A percentile compares a stretch with the other conserved stretches of the same genome.
These are phyloP conservation scores for Teratosphaeria destructans DNA, from an alignment of 2,329 filamentous ascomycete genomes.

Conservation along the genomic window DNA sequence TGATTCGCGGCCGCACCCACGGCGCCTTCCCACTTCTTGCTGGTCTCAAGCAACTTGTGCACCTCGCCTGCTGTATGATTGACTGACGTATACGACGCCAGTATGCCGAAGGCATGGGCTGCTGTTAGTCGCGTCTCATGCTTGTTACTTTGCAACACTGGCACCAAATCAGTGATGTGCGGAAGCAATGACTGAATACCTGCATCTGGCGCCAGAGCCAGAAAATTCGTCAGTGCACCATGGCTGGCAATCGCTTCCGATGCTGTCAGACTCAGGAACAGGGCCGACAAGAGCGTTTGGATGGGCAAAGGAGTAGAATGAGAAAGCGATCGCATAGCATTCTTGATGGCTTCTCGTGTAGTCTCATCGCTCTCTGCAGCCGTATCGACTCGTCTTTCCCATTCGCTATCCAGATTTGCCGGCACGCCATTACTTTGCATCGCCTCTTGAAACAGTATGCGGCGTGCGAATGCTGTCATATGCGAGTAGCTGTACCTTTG, in stretches of 20 bases:
- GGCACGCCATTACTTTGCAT: conserved; percentile 33
- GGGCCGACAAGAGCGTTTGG: conserved; percentile 12
- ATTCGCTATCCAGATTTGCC: conserved; percentile 55
- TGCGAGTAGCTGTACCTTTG: conserved; percentile 15
- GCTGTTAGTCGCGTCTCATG: conserved; percentile 55
- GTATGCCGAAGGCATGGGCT: conserved; percentile 63
- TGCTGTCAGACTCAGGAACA: conserved; percentile 12
- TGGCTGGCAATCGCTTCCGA: conserved; percentile 25
- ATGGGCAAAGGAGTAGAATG: conserved; percentile 32
- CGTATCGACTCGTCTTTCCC: conserved; percentile 70
- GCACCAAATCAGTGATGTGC: conserved; percentile 44
- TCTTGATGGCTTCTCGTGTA: conserved; percentile 49
- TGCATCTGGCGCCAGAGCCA: conserved; percentile 44
- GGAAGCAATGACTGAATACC: conserved; percentile 41
- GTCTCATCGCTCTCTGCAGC: conserved; percentile 59
- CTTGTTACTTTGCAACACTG: conserved; percentile 60
- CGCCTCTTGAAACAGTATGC: conserved; percentile 50
- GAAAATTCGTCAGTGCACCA: conserved; percentile 39
- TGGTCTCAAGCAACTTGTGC: conserved; percentile 23
- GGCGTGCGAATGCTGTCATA: conserved; percentile 31
- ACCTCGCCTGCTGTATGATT: conserved; percentile 35
- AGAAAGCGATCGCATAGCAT: conserved; percentile 37
- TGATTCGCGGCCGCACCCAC: conserved; percentile 50
- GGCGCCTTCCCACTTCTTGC: conserved; percentile 46
- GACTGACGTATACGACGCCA: conserved; percentile 52